A percentile compares a stretch with the other conserved stretches of the same genome.
phyloP scores from a whole-genome alignment of 2,329 filamentous ascomycete species.

The Lachnellula hyalina region DNA sequence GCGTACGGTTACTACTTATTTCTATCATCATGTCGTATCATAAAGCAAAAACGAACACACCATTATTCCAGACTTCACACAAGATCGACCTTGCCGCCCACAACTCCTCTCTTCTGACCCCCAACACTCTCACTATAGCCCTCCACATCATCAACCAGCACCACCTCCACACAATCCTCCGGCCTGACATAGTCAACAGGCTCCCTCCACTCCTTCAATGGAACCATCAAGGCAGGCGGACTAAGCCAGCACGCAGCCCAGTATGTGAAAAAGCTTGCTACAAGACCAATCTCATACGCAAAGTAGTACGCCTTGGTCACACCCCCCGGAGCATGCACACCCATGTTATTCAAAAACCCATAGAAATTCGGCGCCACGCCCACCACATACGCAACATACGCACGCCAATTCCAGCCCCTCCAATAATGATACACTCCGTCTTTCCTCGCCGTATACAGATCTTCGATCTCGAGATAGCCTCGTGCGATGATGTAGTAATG shows the following conservation, averaged over 20 bases:
- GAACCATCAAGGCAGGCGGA: constrained; percentile 17
- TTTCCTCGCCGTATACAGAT: constrained; percentile 31
- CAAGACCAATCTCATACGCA: constrained; percentile 49
- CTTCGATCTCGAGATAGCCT: constrained; percentile 33
- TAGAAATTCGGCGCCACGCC: constrained; percentile 38
- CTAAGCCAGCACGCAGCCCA: constrained; percentile 18
- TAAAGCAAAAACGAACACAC: too few relatives aligned
- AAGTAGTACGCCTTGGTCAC: constrained; percentile 48
- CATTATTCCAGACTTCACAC: too few relatives aligned
- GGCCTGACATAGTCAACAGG: constrained; percentile 32
- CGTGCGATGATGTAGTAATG: constrained; percentile 39
- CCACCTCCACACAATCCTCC: constrained; percentile 17
- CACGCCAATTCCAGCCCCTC: constrained; percentile 34
- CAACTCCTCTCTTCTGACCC: background rate
- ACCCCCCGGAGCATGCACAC: constrained; percentile 32
- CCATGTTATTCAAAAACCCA: constrained; percentile 38
- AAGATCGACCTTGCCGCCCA: too few relatives aligned
- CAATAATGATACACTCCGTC: constrained; percentile 31
- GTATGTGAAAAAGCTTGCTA: constrained; percentile 34
- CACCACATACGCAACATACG: constrained; percentile 32
- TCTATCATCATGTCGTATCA: too few relatives aligned
- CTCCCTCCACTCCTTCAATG: constrained; percentile 30
- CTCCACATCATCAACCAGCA: constrained; percentile 4
- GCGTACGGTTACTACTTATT: too few relatives aligned
- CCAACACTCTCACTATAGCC: constrained; percentile 9